phyloP scores from a whole-genome alignment of 345 rosid species.

The Arabidopsis thaliana region DNA sequence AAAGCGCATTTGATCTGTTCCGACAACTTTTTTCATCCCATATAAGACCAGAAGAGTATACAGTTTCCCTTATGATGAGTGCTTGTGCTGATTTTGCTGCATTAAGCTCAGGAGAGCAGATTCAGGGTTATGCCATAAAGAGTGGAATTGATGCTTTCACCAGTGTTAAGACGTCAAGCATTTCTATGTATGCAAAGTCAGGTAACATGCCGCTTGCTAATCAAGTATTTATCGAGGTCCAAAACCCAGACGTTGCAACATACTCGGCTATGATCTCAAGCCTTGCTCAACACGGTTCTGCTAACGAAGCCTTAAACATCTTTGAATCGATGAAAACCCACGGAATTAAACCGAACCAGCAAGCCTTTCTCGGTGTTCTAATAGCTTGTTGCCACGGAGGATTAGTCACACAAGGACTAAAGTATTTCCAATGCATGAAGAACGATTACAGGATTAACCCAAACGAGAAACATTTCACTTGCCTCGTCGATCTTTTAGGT shows the following conservation, averaged over 20 bases:
- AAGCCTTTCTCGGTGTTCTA: conserved; percentile 51
- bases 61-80: conserved; percentile 54
- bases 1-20: conserved; percentile 53
- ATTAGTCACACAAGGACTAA: conserved; percentile 52
- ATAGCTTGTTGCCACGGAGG: conserved; percentile 66
- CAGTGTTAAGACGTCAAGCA: conserved; percentile 53
- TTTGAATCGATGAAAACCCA: conserved; percentile 50
- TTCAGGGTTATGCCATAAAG: conserved; percentile 55
- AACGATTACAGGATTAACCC: conserved; percentile 39
- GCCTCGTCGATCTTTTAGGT: conserved; percentile 57
- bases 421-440: conserved; percentile 53
- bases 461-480: conserved; percentile 52
- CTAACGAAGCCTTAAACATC: conserved; percentile 48
- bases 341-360: conserved; percentile 50
- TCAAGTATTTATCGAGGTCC: conserved; percentile 41
- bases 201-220: conserved; percentile 51
- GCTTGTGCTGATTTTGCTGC: conserved; percentile 62
- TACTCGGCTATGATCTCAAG: conserved; percentile 62
- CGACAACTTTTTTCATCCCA: conserved; percentile 46
- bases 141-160: conserved; percentile 53
- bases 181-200: conserved; percentile 61
- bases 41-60: conserved; percentile 58
- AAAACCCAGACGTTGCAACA: conserved; percentile 54
- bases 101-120: conserved; percentile 53
- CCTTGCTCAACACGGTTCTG: conserved; percentile 58